These are phyloP conservation scores for Kentomonas sorsogonicus DNA, from an alignment of 208 protist genomes.

Conservation along the genomic window DNA sequence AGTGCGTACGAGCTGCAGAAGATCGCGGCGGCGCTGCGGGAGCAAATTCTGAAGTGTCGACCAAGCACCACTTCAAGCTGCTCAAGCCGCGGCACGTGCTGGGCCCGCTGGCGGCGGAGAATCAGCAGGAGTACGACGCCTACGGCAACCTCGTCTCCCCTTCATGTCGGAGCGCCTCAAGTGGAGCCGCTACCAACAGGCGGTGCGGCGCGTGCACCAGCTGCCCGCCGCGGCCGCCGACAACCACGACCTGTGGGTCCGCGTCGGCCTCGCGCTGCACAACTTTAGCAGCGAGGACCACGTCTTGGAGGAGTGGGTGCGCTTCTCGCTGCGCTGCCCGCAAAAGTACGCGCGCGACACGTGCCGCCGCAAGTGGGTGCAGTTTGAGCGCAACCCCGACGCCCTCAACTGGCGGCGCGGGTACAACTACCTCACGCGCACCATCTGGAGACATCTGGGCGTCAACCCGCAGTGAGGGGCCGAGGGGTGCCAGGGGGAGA, in stretches of 20 bases:
- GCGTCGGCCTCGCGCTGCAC: slow-evolving; percentile 77
- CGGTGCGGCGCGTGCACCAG: slow-evolving; percentile 46
- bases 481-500: neutral
- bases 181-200: slow-evolving; percentile 61
- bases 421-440: slow-evolving; percentile 79
- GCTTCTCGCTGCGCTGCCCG: slow-evolving; percentile 69
- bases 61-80: slow-evolving; percentile 41
- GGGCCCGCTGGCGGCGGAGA: slow-evolving; percentile 39
- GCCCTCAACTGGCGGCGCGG: slow-evolving; percentile 77
- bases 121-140: slow-evolving; percentile 64
- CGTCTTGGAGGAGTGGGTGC: slow-evolving; percentile 84
- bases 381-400: slow-evolving; percentile 83
- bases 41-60: slow-evolving; percentile 34
- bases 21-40: slow-evolving; percentile 10
- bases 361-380: slow-evolving; percentile 75
- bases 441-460: slow-evolving; percentile 67
- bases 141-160: slow-evolving; percentile 73
- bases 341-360: slow-evolving; percentile 73
- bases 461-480: no score
- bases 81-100: slow-evolving; percentile 41
- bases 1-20: slow-evolving; percentile 10
- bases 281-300: slow-evolving; percentile 86
- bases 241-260: slow-evolving; percentile 75
- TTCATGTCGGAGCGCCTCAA: slow-evolving; percentile 70
- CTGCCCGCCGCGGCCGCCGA: slow-evolving; percentile 54